phyloP scores from a whole-genome alignment of 2,329 filamentous ascomycete genomes.

The Calonectria leucothoes region DNA sequence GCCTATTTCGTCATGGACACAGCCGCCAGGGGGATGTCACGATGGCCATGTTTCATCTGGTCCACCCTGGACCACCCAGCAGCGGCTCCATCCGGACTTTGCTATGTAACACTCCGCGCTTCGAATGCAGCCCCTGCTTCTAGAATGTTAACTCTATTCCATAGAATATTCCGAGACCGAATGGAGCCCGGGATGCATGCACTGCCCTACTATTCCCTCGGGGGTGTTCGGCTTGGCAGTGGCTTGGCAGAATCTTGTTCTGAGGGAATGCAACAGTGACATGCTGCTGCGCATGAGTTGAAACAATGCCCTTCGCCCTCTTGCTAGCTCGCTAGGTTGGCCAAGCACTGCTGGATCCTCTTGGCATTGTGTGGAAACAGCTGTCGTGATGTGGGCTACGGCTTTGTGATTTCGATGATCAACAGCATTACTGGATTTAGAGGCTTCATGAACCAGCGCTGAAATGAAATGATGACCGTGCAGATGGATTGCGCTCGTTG shows the following conservation, averaged over 20 bases:
- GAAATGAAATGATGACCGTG: conserved; percentile 3
- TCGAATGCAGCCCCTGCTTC: background rate
- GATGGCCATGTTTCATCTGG: background rate
- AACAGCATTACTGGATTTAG: background rate
- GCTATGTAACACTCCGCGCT: conserved; percentile 2
- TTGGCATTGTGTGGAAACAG: background rate
- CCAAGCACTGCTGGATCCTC: background rate
- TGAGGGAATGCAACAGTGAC: background rate
- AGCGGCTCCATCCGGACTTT: background rate
- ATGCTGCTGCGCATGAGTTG: background rate
- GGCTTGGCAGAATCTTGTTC: background rate
- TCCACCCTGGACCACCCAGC: background rate
- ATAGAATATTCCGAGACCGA: background rate
- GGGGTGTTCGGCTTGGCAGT: background rate
- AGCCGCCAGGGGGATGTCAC: background rate
- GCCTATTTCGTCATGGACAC: background rate
- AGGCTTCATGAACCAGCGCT: background rate
- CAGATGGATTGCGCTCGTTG: background rate
- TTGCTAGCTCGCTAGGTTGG: background rate
- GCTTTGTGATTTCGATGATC: background rate
- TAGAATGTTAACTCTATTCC: background rate
- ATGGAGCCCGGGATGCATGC: background rate
- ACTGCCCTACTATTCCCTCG: background rate
- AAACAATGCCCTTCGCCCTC: background rate
- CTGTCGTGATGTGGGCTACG: background rate